These are phyloP conservation scores for Pythium utonaiense DNA, from an alignment of 352 stramenopile species.

Conservation along the genomic window DNA sequence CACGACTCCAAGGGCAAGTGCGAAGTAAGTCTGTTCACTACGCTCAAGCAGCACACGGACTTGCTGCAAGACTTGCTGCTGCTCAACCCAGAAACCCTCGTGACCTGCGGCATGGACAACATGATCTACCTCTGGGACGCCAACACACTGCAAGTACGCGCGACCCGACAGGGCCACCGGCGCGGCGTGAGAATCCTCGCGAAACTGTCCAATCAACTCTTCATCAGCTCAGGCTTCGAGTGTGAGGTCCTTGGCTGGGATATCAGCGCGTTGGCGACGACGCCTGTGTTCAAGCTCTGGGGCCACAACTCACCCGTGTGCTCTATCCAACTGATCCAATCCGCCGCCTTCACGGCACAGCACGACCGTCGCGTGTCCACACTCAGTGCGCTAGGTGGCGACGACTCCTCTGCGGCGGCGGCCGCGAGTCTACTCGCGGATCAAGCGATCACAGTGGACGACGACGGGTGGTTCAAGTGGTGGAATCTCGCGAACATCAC, in stretches of 20 bases:
- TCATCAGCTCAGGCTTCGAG: slow-evolving; percentile 73
- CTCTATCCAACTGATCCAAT: slow-evolving; percentile 63
- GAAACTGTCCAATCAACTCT: slow-evolving; percentile 65
- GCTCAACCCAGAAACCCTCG: slow-evolving; percentile 61
- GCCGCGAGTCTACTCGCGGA: slow-evolving; percentile 37
- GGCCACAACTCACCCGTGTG: slow-evolving; percentile 67
- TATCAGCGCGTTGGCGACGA: slow-evolving; percentile 50
- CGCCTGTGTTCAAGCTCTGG: slow-evolving; percentile 64
- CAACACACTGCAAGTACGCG: slow-evolving; percentile 38
- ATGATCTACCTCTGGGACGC: slow-evolving; percentile 76
- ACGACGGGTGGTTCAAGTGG: slow-evolving; percentile 84
- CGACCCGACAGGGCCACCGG: slow-evolving; percentile 52
- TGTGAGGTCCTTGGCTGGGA: slow-evolving; percentile 75
- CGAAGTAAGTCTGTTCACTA: slow-evolving; percentile 48
- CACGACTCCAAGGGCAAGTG: slow-evolving; percentile 37
- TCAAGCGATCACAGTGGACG: slow-evolving; percentile 72
- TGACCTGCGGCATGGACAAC: slow-evolving; percentile 77
- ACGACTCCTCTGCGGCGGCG: not conserved
- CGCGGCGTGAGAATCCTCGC: slow-evolving; percentile 56
- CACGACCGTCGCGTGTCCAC: slow-evolving; percentile 5
- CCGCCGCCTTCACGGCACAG: slow-evolving; percentile 16
- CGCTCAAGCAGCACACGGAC: slow-evolving; percentile 65
- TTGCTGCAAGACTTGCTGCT: slow-evolving; percentile 69
- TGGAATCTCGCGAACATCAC: slow-evolving; percentile 68
- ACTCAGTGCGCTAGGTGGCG: not conserved